Conservation (phyloP, 192 early-diverging fungal species). For the Backusella luteola region DNA sequence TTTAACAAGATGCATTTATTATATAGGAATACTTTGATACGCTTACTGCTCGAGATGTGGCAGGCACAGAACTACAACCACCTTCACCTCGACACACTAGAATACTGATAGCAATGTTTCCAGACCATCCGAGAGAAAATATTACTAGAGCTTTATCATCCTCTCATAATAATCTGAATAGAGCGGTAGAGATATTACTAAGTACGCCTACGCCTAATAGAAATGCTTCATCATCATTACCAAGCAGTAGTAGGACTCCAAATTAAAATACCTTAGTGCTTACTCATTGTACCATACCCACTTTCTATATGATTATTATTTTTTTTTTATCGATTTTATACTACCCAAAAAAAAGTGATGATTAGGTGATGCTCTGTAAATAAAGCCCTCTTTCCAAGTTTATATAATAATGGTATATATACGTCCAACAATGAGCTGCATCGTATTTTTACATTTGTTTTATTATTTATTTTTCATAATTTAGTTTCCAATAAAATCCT, state of each 20-base stretch:
- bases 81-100: slow-evolving; percentile 48
- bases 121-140: slow-evolving; percentile 46
- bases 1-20: background rate
- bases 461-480: background rate
- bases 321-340: background rate
- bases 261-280: background rate
- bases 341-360: background rate
- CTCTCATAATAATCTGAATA: slow-evolving; percentile 60
- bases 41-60: slow-evolving; percentile 40
- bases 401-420: background rate
- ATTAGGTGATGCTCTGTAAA: slow-evolving; percentile 6
- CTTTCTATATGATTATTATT: background rate
- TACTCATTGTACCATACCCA: background rate
- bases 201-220: slow-evolving; percentile 23
- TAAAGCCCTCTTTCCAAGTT: background rate
- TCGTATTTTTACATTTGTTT: background rate
- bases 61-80: slow-evolving; percentile 35
- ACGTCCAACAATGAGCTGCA: background rate
- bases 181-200: slow-evolving; percentile 50
- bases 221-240: background rate
- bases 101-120: slow-evolving; percentile 55
- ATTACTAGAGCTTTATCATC: slow-evolving; percentile 47
- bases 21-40: slow-evolving; percentile 37
- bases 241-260: slow-evolving; percentile 4
- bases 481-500: background rate